A percentile compares a stretch with the other conserved stretches of the same genome.
phyloP scores from a whole-genome alignment of 495 filamentous ascomycete genomes.

The Neurospora sp. region DNA sequence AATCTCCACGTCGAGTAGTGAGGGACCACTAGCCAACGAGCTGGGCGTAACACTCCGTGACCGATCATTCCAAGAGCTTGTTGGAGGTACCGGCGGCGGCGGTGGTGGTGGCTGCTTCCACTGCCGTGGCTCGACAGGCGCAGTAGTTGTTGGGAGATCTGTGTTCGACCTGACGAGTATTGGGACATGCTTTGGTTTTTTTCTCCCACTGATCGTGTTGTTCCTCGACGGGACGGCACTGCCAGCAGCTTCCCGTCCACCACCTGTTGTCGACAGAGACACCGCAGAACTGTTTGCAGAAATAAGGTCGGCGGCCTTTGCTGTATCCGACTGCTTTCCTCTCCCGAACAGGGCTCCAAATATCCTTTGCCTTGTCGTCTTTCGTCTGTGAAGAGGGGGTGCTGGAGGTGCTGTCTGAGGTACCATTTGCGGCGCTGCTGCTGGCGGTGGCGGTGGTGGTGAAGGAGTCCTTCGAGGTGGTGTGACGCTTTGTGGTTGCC shows the following conservation, averaged over 20 bases:
- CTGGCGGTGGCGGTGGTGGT: conserved; percentile 15
- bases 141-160: conserved; percentile 10
- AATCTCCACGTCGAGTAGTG: conserved; percentile 63
- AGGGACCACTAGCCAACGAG: conserved; percentile 3
- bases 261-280: conserved; percentile 5
- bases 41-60: background rate
- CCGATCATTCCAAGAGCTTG: background rate
- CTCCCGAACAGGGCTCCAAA: conserved; percentile 40
- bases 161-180: conserved; percentile 28
- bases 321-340: conserved; percentile 22
- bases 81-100: background rate
- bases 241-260: background rate
- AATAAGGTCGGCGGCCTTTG: conserved; percentile 9
- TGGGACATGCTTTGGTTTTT: conserved; percentile 26
- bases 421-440: conserved; percentile 2
- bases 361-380: conserved; percentile 39
- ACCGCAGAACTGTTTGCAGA: conserved; percentile 7
- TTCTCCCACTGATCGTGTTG: conserved; percentile 24
- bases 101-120: background rate
- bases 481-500: conserved; percentile 12
- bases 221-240: conserved; percentile 21
- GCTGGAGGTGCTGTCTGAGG: conserved; percentile 5
- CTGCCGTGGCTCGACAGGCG: background rate
- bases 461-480: conserved; percentile 5
- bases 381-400: conserved; percentile 26